A percentile compares a stretch with the other conserved stretches of the same genome.
These are phyloP conservation scores for Zymoseptoria pseudotritici DNA, from an alignment of 2,329 filamentous ascomycete genomes.

Conservation along the genomic window DNA sequence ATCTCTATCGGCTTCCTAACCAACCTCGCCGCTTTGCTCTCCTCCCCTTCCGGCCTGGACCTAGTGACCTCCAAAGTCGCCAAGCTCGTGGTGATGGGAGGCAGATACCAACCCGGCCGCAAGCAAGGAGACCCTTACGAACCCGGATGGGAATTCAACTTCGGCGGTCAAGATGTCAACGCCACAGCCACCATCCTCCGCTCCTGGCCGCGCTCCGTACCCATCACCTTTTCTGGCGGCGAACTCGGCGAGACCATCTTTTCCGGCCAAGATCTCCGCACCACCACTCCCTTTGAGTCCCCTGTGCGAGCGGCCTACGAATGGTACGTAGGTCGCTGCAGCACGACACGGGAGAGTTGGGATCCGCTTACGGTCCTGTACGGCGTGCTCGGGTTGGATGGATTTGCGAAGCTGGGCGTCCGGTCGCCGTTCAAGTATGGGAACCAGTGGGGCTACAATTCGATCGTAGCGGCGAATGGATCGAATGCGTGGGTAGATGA, in stretches of 20 bases:
- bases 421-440: conserved; percentile 8
- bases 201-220: conserved; percentile 35
- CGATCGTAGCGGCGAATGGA: conserved; percentile 3
- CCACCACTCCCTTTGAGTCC: conserved; percentile 4
- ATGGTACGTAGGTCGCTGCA: conserved; percentile 11
- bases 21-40: conserved; percentile 40
- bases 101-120: conserved; percentile 16
- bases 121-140: conserved; percentile 31
- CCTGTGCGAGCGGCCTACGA: conserved; percentile 12
- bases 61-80: conserved; percentile 41
- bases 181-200: conserved; percentile 40
- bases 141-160: conserved; percentile 44
- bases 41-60: conserved; percentile 37
- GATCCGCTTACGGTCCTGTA: conserved; percentile 12
- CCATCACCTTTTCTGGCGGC: conserved; percentile 36
- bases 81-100: conserved; percentile 49
- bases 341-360: conserved; percentile 7
- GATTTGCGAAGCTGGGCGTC: neutral
- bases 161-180: conserved; percentile 35
- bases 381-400: conserved; percentile 6
- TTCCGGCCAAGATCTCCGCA: conserved; percentile 33
- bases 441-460: conserved; percentile 10
- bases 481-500: conserved; percentile 14
- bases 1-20: conserved; percentile 18
- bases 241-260: conserved; percentile 40